Percentiles rank a stretch among this genome's conserved stretches.
These are phyloP conservation scores for Amanita muscaria DNA, from an alignment of 768 basidiomycete species.

Conservation along the genomic window DNA sequence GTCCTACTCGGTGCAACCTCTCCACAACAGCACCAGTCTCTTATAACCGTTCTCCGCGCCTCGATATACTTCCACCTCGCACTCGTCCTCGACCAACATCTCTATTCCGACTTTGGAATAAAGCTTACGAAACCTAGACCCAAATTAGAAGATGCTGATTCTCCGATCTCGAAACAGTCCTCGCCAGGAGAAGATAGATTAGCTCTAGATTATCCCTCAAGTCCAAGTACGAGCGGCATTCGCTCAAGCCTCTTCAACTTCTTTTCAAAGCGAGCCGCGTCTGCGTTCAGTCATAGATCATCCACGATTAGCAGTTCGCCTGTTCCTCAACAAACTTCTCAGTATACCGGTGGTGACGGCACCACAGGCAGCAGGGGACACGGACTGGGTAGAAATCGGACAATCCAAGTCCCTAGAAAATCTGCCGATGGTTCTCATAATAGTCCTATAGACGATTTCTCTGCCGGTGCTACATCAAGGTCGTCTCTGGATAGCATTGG, in stretches of 20 bases:
- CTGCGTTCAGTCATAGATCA: conserved; percentile 16
- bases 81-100: conserved; percentile 50
- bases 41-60: conserved; percentile 43
- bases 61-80: conserved; percentile 47
- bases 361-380: conserved; percentile 25
- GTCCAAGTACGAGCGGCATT: conserved; percentile 18
- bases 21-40: conserved; percentile 29
- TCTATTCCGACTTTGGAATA: conserved; percentile 44
- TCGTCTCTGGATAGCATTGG: conserved; percentile 22
- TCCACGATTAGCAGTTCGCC: conserved; percentile 15
- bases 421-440: neutral
- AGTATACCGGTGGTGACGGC: no score
- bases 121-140: conserved; percentile 33
- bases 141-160: conserved; percentile 15
- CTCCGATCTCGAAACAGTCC: no score
- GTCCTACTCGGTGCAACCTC: conserved; percentile 39
- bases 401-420: conserved; percentile 1
- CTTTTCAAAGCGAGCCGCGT: conserved; percentile 27
- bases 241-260: conserved; percentile 34
- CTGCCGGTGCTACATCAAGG: no score
- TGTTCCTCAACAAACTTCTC: conserved; percentile 7
- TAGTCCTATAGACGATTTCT: no score
- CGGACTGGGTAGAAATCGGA: conserved; percentile 24
- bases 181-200: no score
- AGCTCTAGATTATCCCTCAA: no score